These are phyloP conservation scores for Leccinum rimulosum DNA, from an alignment of 768 basidiomycete species.

Conservation along the genomic window DNA sequence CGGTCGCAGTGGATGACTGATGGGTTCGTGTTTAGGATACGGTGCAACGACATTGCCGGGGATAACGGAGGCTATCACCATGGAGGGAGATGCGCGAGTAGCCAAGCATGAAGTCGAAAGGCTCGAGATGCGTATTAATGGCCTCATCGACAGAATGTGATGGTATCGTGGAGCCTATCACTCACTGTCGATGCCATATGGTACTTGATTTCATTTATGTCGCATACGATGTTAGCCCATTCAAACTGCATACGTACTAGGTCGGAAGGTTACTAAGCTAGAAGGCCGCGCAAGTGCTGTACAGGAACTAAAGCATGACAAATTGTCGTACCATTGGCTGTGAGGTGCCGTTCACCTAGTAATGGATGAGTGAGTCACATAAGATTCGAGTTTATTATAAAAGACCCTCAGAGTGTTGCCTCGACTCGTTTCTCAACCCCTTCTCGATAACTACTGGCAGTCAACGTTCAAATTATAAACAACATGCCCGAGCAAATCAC, in stretches of 20 bases:
- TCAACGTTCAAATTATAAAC: not conserved
- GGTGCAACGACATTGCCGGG: not conserved
- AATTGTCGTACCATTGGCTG: too few relatives aligned
- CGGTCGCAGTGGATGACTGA: not conserved
- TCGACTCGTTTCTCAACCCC: not conserved
- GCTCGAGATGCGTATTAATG: not conserved
- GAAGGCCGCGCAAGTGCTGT: too few relatives aligned
- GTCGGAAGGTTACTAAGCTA: too few relatives aligned
- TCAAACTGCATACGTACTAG: too few relatives aligned
- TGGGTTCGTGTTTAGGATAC: not conserved
- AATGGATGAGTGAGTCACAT: too few relatives aligned
- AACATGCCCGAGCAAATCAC: slow-evolving; percentile 35
- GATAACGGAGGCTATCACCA: slow-evolving; percentile 15
- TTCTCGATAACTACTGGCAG: not conserved
- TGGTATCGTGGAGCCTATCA: too few relatives aligned
- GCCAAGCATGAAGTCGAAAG: not conserved
- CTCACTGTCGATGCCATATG: too few relatives aligned
- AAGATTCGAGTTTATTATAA: too few relatives aligned
- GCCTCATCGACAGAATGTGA: not conserved
- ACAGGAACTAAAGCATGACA: too few relatives aligned
- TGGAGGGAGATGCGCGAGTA: not conserved
- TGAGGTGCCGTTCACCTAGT: not conserved
- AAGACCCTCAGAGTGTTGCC: not conserved
- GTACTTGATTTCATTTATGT: too few relatives aligned
- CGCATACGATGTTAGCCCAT: too few relatives aligned